A percentile compares a stretch with the other conserved stretches of the same genome.
phyloP scores from a whole-genome alignment of 495 filamentous ascomycete species.

The Glarea lozoyensis region DNA sequence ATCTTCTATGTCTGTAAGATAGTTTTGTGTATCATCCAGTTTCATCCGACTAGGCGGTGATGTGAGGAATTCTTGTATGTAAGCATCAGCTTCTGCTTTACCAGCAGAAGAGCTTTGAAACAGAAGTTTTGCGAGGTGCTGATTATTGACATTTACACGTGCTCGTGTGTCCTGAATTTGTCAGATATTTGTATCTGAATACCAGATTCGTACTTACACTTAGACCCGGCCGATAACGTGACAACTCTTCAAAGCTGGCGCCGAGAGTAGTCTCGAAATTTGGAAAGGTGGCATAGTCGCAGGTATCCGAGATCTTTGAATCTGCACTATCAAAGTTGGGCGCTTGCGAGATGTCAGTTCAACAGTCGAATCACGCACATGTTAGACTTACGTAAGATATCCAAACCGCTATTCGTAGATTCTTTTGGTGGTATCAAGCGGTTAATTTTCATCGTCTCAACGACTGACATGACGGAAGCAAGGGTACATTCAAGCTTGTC shows the following conservation, averaged over 20 bases:
- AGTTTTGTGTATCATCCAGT: slow-evolving; percentile 11
- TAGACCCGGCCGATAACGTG: slow-evolving; percentile 33
- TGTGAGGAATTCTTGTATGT: too few species aligned
- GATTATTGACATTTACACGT: slow-evolving; percentile 9
- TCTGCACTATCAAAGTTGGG: slow-evolving; percentile 21
- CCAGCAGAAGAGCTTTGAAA: background rate
- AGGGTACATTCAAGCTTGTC: slow-evolving; percentile 30
- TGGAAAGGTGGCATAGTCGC: slow-evolving; percentile 35
- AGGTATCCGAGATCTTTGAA: slow-evolving; percentile 27
- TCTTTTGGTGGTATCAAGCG: slow-evolving; percentile 20
- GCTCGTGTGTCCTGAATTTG: slow-evolving; percentile 11
- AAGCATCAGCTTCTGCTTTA: background rate
- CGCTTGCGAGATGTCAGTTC: slow-evolving; percentile 4
- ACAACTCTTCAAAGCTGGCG: slow-evolving; percentile 28
- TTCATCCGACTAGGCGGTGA: background rate
- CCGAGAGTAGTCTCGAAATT: slow-evolving; percentile 29
- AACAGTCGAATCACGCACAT: background rate
- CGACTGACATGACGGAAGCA: slow-evolving; percentile 31
- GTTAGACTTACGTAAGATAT: slow-evolving; percentile 8
- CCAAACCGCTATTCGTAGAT: slow-evolving; percentile 24
- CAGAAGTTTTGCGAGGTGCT: slow-evolving; percentile 6
- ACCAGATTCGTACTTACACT: slow-evolving; percentile 26
- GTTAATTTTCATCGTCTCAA: slow-evolving; percentile 34
- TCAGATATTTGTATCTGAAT: background rate
- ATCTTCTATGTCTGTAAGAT: slow-evolving; percentile 13